Conservation (phyloP, 2,329 filamentous ascomycete genomes). For the Sphaerulina populicola region DNA sequence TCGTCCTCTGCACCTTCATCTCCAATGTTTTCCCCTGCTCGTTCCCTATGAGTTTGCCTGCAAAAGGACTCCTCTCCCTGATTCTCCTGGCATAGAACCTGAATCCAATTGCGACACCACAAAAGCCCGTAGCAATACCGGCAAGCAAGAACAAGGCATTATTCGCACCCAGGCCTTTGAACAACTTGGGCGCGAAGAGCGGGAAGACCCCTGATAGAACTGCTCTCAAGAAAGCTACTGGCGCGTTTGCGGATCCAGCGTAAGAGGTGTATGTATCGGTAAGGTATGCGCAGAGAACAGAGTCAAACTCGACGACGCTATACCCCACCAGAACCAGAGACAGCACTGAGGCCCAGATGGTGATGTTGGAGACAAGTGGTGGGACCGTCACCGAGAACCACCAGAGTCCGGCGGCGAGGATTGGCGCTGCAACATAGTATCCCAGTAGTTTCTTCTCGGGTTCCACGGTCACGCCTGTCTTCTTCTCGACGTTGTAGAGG, state of each 20-base stretch:
- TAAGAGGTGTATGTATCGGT: constrained; percentile 41
- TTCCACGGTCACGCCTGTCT: constrained; percentile 22
- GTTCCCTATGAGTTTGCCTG: constrained; percentile 2
- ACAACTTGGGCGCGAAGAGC: constrained; percentile 33
- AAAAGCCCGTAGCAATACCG: constrained; percentile 32
- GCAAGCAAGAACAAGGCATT: constrained; percentile 37
- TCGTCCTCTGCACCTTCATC: neutral
- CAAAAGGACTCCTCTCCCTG: constrained; percentile 12
- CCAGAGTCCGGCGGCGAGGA: constrained; percentile 40
- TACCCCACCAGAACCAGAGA: constrained; percentile 41
- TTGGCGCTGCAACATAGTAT: constrained; percentile 41
- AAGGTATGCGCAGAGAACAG: constrained; percentile 38
- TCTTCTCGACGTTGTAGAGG: constrained; percentile 27
- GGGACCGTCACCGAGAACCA: constrained; percentile 44
- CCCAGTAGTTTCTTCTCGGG: constrained; percentile 45
- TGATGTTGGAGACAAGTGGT: constrained; percentile 31
- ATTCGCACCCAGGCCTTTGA: constrained; percentile 33
- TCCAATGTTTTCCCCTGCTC: neutral
- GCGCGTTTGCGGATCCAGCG: constrained; percentile 40
- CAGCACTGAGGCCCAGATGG: constrained; percentile 20
- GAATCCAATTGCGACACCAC: constrained; percentile 10
- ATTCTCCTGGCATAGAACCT: constrained; percentile 6
- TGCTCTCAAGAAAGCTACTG: constrained; percentile 36
- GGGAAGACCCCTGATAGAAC: constrained; percentile 36
- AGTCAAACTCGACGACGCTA: constrained; percentile 42